These are phyloP conservation scores for Nemania sp. DNA, from an alignment of 2,329 filamentous ascomycete species.

Conservation along the genomic window DNA sequence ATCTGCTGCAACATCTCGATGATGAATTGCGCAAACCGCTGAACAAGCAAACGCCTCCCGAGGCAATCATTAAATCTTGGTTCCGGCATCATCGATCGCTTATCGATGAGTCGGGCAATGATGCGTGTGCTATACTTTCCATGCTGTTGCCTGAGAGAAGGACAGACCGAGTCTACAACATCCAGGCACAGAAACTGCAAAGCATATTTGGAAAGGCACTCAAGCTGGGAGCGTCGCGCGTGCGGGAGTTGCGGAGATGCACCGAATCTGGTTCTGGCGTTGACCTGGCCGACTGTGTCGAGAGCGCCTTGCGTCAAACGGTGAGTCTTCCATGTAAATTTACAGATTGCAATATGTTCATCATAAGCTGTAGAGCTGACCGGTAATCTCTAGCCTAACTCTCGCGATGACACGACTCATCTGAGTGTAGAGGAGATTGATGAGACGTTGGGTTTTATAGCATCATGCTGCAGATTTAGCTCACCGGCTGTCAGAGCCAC, in stretches of 20 bases:
- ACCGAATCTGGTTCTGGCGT: slow-evolving; percentile 56
- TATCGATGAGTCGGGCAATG: slow-evolving; percentile 60
- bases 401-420: slow-evolving; percentile 39
- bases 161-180: slow-evolving; percentile 75
- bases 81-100: slow-evolving; percentile 63
- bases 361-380: background rate
- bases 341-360: background rate
- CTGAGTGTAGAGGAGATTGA: slow-evolving; percentile 77
- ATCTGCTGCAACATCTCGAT: slow-evolving; percentile 71
- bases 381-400: slow-evolving; percentile 50
- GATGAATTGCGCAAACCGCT: slow-evolving; percentile 41
- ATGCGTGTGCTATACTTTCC: slow-evolving; percentile 69
- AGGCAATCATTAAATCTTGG: slow-evolving; percentile 62
- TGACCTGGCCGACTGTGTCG: slow-evolving; percentile 74
- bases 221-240: slow-evolving; percentile 64
- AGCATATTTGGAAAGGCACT: slow-evolving; percentile 69
- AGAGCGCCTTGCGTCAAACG: slow-evolving; percentile 64
- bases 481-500: slow-evolving; percentile 60
- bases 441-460: slow-evolving; percentile 63
- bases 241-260: slow-evolving; percentile 66
- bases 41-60: slow-evolving; percentile 38
- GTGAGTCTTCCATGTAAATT: slow-evolving; percentile 46
- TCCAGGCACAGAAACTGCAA: slow-evolving; percentile 65
- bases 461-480: slow-evolving; percentile 71
- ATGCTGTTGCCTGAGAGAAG: slow-evolving; percentile 75